Evolutionary conservation across 805 yeast species (phyloP).

Genomic region (Lipomyces orientalis): DNA sequence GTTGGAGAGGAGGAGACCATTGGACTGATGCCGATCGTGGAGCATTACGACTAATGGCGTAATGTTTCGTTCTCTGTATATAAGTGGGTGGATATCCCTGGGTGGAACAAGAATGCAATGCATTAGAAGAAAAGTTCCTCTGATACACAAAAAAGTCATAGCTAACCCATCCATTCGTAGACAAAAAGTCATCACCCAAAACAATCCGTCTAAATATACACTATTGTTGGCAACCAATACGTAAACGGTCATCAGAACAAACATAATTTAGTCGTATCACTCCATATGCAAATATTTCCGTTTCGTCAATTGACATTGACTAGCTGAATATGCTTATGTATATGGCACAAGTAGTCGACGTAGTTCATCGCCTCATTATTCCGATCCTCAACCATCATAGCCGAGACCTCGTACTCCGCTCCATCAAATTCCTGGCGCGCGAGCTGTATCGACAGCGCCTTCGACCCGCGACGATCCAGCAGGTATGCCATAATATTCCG

Average conservation of each 20-base stretch:
- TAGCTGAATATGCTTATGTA: constrained; percentile 61
- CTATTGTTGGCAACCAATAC: neutral
- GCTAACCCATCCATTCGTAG: neutral
- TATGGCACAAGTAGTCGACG: constrained; percentile 66
- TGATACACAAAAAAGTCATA: neutral
- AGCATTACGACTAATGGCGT: neutral
- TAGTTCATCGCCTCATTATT: constrained; percentile 61
- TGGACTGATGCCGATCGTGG: neutral
- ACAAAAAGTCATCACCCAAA: neutral
- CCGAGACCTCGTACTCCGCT: constrained; percentile 60
- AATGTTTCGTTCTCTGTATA: neutral
- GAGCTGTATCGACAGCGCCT: constrained; percentile 59
- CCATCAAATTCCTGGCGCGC: constrained; percentile 71
- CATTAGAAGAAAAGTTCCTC: neutral
- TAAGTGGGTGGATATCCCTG: neutral
- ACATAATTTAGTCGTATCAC: neutral
- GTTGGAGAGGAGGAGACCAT: constrained; percentile 1
- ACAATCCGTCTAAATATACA: neutral
- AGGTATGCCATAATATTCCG: constrained; percentile 66
- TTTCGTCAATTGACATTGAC: neutral
- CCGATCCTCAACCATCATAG: constrained; percentile 76
- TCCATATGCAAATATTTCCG: neutral
- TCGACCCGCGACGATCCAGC: constrained; percentile 49
- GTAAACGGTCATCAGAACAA: neutral
- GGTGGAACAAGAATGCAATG: neutral